A percentile compares a stretch with the other conserved stretches of the same genome.
phyloP scores from a whole-genome alignment of 768 basidiomycete species.

The Leccinum subtestaceum region DNA sequence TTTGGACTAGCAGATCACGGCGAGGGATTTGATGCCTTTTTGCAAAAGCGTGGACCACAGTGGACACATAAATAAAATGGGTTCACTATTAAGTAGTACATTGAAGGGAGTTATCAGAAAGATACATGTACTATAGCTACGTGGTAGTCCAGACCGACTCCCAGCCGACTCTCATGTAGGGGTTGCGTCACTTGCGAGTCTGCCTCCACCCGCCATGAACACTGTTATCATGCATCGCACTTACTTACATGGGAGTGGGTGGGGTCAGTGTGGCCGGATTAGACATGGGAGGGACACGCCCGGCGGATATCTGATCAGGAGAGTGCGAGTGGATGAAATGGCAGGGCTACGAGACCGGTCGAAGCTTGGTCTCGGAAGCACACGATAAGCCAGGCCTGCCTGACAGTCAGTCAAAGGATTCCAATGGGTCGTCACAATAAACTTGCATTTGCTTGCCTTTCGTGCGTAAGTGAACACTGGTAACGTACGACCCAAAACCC shows the following conservation, averaged over 20 bases:
- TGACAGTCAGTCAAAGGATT: not conserved
- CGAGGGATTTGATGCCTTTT: slow-evolving; percentile 50
- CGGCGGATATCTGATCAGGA: not conserved
- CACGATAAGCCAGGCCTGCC: not conserved
- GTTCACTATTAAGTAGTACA: not conserved
- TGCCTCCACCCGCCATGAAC: not conserved
- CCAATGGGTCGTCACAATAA: not conserved
- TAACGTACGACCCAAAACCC: not conserved
- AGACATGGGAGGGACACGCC: not conserved
- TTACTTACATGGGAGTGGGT: not conserved
- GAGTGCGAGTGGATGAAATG: not conserved
- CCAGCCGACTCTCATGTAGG: not conserved
- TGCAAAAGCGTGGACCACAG: slow-evolving; percentile 42
- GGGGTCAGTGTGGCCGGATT: not conserved
- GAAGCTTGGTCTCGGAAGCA: not conserved
- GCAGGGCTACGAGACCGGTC: not conserved
- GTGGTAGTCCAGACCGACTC: too few relatives aligned
- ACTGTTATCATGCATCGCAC: not conserved
- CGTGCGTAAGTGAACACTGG: too few relatives aligned
- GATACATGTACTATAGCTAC: not conserved
- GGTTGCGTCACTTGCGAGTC: not conserved
- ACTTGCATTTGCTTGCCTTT: not conserved
- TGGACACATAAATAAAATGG: slow-evolving; percentile 41
- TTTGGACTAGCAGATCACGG: slow-evolving; percentile 49
- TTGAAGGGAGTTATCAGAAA: not conserved